Evolutionary conservation across 805 yeast species (phyloP).

Genomic region (Candida saitoana): DNA sequence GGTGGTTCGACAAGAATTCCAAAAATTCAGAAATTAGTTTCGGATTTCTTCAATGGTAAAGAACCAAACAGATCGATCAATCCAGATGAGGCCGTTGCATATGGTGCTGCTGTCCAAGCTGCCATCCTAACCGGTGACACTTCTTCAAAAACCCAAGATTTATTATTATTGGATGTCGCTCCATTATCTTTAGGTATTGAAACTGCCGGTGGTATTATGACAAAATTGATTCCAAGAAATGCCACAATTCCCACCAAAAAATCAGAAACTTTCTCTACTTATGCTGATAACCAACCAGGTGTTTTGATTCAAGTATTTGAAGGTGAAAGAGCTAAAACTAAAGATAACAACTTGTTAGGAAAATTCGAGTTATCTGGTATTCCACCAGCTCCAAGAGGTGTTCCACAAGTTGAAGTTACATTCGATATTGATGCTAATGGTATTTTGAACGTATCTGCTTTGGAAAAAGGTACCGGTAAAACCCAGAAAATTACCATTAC

Average conservation of each 20-base stretch:
- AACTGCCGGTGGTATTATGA: slow-evolving; percentile 97
- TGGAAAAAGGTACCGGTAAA: slow-evolving; percentile 93
- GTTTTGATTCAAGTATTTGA: slow-evolving; percentile 91
- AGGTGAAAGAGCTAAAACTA: slow-evolving; percentile 94
- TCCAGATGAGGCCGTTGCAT: slow-evolving; percentile 99
- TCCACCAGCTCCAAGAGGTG: slow-evolving; percentile 91
- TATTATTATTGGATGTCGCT: slow-evolving; percentile 80
- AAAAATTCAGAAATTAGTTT: slow-evolving; percentile 91
- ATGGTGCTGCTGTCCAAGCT: slow-evolving; percentile 99
- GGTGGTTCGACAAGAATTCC: slow-evolving; percentile 99
- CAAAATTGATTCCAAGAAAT: slow-evolving; percentile 90
- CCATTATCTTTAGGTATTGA: slow-evolving; percentile 94
- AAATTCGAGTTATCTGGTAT: slow-evolving; percentile 82
- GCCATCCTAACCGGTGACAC: slow-evolving; percentile 92
- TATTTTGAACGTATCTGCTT: slow-evolving; percentile 78
- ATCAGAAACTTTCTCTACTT: slow-evolving; percentile 92
- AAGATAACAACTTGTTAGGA: slow-evolving; percentile 87
- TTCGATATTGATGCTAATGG: slow-evolving; percentile 85
- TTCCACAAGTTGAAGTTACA: slow-evolving; percentile 88
- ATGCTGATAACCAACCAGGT: slow-evolving; percentile 94
- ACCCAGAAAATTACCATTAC: slow-evolving; percentile 86
- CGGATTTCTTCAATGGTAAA: slow-evolving; percentile 88
- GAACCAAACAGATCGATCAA: slow-evolving; percentile 95
- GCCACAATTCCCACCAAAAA: slow-evolving; percentile 94
- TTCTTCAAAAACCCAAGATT: slow-evolving; percentile 43